Percentiles rank a stretch among this genome's conserved stretches.
Evolutionary conservation across 2,329 filamentous ascomycete genomes (phyloP).

Genomic region (Arthrobotrys sinensis): DNA sequence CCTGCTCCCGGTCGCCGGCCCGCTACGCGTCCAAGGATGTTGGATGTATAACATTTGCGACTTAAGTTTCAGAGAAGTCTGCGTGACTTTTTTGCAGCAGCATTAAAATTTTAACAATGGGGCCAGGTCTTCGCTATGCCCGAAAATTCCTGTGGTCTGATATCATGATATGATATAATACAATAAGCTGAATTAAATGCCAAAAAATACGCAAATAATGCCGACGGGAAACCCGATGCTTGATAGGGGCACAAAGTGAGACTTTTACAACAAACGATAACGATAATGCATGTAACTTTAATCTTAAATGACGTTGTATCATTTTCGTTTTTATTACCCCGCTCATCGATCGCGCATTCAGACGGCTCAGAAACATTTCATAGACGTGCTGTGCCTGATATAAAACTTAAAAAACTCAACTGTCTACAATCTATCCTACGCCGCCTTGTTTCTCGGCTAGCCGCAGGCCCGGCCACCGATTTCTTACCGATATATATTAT

Average conservation of each 20-base stretch:
- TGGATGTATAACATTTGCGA: neutral
- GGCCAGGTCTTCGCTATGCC: neutral
- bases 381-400: conserved; percentile 25
- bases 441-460: conserved; percentile 22
- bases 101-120: neutral
- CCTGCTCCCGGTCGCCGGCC: conserved; percentile 1
- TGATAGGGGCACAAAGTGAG: neutral
- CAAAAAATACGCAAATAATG: neutral
- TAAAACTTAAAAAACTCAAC: neutral
- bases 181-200: neutral
- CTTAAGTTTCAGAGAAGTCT: neutral
- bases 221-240: conserved; percentile 1
- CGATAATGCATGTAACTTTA: conserved; percentile 4
- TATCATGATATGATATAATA: conserved; percentile 3
- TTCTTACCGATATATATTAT: conserved; percentile 15
- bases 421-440: neutral
- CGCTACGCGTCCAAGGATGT: conserved; percentile 2
- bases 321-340: neutral
- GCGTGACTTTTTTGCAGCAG: neutral
- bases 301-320: neutral
- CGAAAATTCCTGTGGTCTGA: neutral
- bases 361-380: conserved; percentile 6
- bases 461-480: conserved; percentile 15
- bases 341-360: neutral
- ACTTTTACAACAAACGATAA: conserved; percentile 2